Conservation (phyloP, 1,284 basidiomycete species). For the Takashimella tepidaria region DNA sequence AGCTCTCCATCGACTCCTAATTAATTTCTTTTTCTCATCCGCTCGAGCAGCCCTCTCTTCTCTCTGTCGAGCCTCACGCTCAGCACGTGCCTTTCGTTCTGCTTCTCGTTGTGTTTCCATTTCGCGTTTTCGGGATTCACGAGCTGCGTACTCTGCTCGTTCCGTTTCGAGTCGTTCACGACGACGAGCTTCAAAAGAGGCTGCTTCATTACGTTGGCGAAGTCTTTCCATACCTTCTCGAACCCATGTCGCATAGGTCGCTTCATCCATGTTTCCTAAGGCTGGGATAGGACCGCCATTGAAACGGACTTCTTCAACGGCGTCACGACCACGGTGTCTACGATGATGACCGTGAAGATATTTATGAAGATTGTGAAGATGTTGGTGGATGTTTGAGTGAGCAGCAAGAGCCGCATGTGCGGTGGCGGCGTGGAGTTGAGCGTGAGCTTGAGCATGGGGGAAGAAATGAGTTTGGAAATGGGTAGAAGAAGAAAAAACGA, state of each 20-base stretch:
- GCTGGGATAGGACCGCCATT: slow-evolving; percentile 15
- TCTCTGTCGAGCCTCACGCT: neutral
- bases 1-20: slow-evolving; percentile 14
- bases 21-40: slow-evolving; percentile 7
- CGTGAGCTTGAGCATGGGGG: neutral
- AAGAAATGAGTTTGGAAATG: neutral
- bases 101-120: neutral
- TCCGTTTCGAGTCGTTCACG: neutral
- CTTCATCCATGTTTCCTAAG: slow-evolving; percentile 24
- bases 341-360: neutral
- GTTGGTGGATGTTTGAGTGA: neutral
- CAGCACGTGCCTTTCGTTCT: neutral
- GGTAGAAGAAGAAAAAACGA: neutral
- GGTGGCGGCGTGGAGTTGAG: neutral
- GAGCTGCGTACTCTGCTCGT: neutral
- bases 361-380: too few species aligned
- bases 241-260: slow-evolving; percentile 25
- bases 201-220: slow-evolving; percentile 16
- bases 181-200: slow-evolving; percentile 3
- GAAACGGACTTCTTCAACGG: slow-evolving; percentile 15
- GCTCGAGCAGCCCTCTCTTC: too few species aligned
- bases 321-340: slow-evolving; percentile 4
- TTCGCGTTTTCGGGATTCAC: neutral
- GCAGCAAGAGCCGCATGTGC: neutral
- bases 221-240: slow-evolving; percentile 23